Base-by-base conservation (phyloP, 352 stramenopile genomes). In the Phytophthora meadii region DNA sequence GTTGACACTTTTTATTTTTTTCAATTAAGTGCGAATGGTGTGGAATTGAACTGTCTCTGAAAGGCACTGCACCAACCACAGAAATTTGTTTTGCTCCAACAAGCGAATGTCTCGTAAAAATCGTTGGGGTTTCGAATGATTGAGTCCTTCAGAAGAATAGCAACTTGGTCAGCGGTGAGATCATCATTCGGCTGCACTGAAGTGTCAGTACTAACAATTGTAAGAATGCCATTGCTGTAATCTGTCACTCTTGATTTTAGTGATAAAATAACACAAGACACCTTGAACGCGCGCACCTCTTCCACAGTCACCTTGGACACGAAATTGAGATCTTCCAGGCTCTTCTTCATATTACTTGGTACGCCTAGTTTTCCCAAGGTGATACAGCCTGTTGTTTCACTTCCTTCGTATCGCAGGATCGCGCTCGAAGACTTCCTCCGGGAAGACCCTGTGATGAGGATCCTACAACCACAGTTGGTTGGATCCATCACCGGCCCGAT, bases 41-140 rank as follows among this genome's bases (percentile, higher is more conserved):
- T 19, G 19, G 19, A 19, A 19, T 19, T 19, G 19, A 19, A 19
- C 19, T 19, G 19, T 19, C 19, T 19, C 19, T 19, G 19, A 19
- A 19, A 19, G 19, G 19, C 19, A 19, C 19, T 19, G 19, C 19
- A 19, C 19, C 19, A 19, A 19, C 19, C 19, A 19, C 19, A 19
- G 19, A 19, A 19, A 19, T 19, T 19, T 19, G 19, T 19, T 19
- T 19, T 19, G 19, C 19, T 19, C 19, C 19, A 19, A 19, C 19
- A 19, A 19, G 19, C 1, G 76, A 82, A 37, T 92, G 72, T 32
- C 72, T 79, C 6, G 70, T 80, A 49, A 90, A 82, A 50, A 1
- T 92, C 78, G 50, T 90, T 88, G 25, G 82, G 79, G 54, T 90
- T 93, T 5, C 81, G 84, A 22, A 94, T 81, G 15, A 93, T 70